A percentile compares a stretch with the other conserved stretches of the same genome.
phyloP scores from a whole-genome alignment of 257 asterid genomes.

The Coffea canephora region DNA sequence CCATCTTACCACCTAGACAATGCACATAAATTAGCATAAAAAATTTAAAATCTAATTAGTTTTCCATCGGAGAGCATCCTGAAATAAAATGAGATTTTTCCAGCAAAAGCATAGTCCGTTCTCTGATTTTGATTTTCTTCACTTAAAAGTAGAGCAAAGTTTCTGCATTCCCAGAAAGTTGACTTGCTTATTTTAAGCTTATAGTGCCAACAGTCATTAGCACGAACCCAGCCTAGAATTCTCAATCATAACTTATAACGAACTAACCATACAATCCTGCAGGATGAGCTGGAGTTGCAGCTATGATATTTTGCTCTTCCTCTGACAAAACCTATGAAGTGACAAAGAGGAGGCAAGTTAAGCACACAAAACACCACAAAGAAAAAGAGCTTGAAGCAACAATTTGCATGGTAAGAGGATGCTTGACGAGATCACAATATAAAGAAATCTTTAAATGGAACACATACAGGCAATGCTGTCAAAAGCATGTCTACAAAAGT shows the following conservation, averaged over 20 bases:
- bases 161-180: not conserved
- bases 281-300: conserved; percentile 96
- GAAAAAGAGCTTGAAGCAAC: not conserved
- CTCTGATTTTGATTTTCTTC: not conserved
- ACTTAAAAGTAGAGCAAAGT: not conserved
- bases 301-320: conserved; percentile 79
- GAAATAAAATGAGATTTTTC: not conserved
- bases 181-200: not conserved
- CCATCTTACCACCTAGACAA: not conserved
- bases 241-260: not conserved
- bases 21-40: not conserved
- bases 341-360: not conserved
- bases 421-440: not conserved
- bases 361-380: not conserved
- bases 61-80: not conserved
- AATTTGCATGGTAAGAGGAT: not conserved
- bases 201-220: not conserved
- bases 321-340: conserved; percentile 59
- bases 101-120: not conserved
- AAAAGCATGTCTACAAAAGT: conserved; percentile 62
- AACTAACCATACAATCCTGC: conserved; percentile 82
- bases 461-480: conserved; percentile 74
- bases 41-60: not conserved
- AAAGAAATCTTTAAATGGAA: not conserved
- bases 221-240: not conserved